These are phyloP conservation scores for Debaryomyces singareniensis DNA, from an alignment of 1,139 yeast species.

Conservation along the genomic window DNA sequence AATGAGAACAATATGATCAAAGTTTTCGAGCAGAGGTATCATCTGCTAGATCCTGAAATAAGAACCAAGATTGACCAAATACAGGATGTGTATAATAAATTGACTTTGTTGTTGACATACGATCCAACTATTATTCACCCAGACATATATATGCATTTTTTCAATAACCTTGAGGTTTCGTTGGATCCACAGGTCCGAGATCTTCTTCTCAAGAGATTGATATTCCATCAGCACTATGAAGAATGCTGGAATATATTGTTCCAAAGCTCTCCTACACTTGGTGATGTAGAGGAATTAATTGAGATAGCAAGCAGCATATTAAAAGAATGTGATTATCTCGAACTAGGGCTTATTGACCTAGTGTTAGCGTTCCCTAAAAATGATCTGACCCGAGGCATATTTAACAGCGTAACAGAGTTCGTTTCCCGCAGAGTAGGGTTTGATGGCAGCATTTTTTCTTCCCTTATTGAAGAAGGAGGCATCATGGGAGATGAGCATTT, in stretches of 20 bases:
- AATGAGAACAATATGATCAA: too few species aligned
- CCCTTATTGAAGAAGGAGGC: background rate
- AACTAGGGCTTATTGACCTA: slow-evolving; percentile 20
- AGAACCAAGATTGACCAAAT: slow-evolving; percentile 12
- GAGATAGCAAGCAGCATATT: slow-evolving; percentile 18
- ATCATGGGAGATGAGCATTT: too few species aligned
- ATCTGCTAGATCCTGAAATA: slow-evolving; percentile 7
- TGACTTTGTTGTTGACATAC: slow-evolving; percentile 23
- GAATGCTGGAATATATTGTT: slow-evolving; percentile 25
- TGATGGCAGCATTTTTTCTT: background rate
- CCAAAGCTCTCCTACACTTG: slow-evolving; percentile 22
- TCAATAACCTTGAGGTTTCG: slow-evolving; percentile 11
- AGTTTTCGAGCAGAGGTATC: background rate
- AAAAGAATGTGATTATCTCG: slow-evolving; percentile 11
- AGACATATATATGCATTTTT: slow-evolving; percentile 18
- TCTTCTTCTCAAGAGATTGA: slow-evolving; percentile 20
- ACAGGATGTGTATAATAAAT: slow-evolving; percentile 24
- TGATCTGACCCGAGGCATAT: slow-evolving; percentile 11
- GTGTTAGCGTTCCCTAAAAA: slow-evolving; percentile 11
- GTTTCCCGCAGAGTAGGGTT: slow-evolving; percentile 9
- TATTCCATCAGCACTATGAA: slow-evolving; percentile 25
- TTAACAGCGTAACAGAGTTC: slow-evolving; percentile 16
- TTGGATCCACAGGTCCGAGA: slow-evolving; percentile 16
- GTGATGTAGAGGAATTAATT: slow-evolving; percentile 32
- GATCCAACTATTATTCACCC: slow-evolving; percentile 30